Evolutionary conservation across 1,139 yeast genomes (phyloP).

Genomic region (Pichia terricola): DNA sequence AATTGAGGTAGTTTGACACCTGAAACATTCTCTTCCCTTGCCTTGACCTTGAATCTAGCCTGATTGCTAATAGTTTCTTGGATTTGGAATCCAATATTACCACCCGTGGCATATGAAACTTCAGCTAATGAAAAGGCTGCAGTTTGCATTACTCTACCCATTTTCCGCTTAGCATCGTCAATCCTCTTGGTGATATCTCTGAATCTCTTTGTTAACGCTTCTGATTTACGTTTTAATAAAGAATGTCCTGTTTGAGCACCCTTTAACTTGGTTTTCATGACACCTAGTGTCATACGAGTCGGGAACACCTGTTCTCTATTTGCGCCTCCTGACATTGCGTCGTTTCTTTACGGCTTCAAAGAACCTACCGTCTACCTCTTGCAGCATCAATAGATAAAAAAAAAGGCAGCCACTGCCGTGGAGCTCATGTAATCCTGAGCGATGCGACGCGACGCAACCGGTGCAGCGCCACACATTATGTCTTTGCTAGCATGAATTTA

Average conservation of each 20-base stretch:
- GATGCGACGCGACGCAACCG: too few species aligned
- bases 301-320: constrained; percentile 82
- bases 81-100: constrained; percentile 84
- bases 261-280: constrained; percentile 90
- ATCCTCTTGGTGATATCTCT: constrained; percentile 91
- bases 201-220: constrained; percentile 91
- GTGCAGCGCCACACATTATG: too few species aligned
- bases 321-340: background rate
- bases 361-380: too few species aligned
- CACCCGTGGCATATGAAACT: constrained; percentile 92
- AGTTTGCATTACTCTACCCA: constrained; percentile 98
- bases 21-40: constrained; percentile 91
- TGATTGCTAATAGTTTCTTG: constrained; percentile 78
- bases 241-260: constrained; percentile 98
- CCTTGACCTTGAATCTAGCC: constrained; percentile 83
- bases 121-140: constrained; percentile 97
- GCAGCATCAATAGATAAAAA: too few species aligned
- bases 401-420: constrained; percentile 9
- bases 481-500: too few species aligned
- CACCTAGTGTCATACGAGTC: constrained; percentile 91
- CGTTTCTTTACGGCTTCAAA: background rate
- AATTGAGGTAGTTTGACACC: constrained; percentile 94
- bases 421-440: background rate
- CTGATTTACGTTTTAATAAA: constrained; percentile 86
- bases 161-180: constrained; percentile 91